A percentile compares a stretch with the other conserved stretches of the same genome.
Evolutionary conservation across 2,329 filamentous ascomycete species (phyloP).

Genomic region (Hymenoscyphus scutula): DNA sequence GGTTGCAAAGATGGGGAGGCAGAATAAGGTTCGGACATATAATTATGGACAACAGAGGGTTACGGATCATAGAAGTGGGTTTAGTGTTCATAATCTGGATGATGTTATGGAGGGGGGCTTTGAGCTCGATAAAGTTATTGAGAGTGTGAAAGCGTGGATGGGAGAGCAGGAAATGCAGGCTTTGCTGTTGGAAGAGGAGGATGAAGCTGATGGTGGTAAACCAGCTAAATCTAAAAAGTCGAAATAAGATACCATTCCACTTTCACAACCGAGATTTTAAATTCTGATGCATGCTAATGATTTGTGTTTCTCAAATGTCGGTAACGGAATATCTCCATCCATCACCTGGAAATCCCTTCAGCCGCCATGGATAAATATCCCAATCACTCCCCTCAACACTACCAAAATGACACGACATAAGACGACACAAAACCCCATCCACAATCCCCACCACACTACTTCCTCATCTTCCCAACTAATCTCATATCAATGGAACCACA

Average conservation of each 20-base stretch:
- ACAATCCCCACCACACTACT: no score
- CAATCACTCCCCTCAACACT: neutral
- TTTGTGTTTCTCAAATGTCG: neutral
- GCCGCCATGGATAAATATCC: slow-evolving; percentile 20
- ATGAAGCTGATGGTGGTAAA: slow-evolving; percentile 31
- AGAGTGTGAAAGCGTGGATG: slow-evolving; percentile 66
- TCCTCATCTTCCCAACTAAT: neutral
- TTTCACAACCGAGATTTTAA: neutral
- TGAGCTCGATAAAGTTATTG: slow-evolving; percentile 63
- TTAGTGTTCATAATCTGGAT: slow-evolving; percentile 63
- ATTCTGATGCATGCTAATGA: neutral
- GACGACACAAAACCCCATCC: no score
- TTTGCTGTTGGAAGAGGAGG: slow-evolving; percentile 49
- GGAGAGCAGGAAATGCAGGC: slow-evolving; percentile 62
- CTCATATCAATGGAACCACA: slow-evolving; percentile 1
- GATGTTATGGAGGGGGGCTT: slow-evolving; percentile 64
- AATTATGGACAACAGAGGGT: slow-evolving; percentile 70
- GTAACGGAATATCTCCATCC: neutral
- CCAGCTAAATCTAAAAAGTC: slow-evolving; percentile 13
- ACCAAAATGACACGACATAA: neutral
- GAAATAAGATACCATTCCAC: slow-evolving; percentile 18
- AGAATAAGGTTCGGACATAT: slow-evolving; percentile 85
- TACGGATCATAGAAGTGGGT: slow-evolving; percentile 69
- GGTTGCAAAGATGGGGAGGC: slow-evolving; percentile 78
- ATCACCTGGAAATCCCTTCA: slow-evolving; percentile 9